Evolutionary conservation across 208 protist species (phyloP).

Genomic region (Trichomonas vaginalis): DNA sequence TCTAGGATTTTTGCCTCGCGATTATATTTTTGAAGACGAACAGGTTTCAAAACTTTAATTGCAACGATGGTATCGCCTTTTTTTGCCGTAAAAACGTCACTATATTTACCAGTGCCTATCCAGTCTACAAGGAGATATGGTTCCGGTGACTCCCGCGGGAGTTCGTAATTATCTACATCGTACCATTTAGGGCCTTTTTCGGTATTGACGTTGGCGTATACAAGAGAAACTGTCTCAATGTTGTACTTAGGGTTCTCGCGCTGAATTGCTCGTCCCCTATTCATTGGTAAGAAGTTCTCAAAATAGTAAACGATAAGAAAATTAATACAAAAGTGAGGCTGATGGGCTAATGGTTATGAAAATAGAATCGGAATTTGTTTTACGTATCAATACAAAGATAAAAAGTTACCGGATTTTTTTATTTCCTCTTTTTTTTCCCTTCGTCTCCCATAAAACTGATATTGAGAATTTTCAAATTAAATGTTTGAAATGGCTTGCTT

Average conservation of each 20-base stretch:
- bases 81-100: neutral
- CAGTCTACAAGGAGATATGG: neutral
- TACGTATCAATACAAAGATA: no score
- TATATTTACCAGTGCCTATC: conserved; percentile 5
- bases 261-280: neutral
- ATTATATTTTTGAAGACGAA: neutral
- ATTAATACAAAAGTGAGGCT: no score
- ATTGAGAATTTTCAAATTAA: no score
- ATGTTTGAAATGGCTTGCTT: no score
- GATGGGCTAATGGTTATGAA: no score
- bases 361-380: no score
- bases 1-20: conserved; percentile 6
- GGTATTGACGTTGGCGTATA: neutral
- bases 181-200: neutral
- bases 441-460: no score
- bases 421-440: no score
- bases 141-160: neutral
- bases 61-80: neutral
- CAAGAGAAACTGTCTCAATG: neutral
- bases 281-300: neutral
- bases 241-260: neutral
- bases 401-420: no score
- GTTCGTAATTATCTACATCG: neutral
- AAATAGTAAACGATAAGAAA: no score
- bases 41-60: conserved; percentile 14